A percentile compares a stretch with the other conserved stretches of the same genome.
phyloP scores from a whole-genome alignment of 2,329 filamentous ascomycete species.

The Exophiala oligosperma region DNA sequence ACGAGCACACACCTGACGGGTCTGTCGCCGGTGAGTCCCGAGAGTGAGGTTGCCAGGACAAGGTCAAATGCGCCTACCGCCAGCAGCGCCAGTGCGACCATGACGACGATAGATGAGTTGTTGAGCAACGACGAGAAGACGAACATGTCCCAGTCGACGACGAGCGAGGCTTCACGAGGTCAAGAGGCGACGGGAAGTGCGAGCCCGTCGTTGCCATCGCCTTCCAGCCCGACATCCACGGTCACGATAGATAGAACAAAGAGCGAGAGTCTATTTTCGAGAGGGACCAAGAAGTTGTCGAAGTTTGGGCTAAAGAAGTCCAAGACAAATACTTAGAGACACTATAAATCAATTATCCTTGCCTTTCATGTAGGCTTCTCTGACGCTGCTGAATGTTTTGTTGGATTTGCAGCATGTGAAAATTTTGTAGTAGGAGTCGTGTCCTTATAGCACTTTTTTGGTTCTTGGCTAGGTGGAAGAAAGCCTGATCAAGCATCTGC shows the following conservation, averaged over 20 bases:
- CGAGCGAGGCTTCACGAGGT: background rate
- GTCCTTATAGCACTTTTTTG: no score
- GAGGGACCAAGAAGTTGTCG: conserved; percentile 16
- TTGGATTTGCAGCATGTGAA: no score
- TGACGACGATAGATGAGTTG: conserved; percentile 9
- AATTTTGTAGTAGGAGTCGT: no score
- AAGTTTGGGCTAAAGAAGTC: conserved; percentile 18
- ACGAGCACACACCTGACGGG: background rate
- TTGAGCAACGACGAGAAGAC: conserved; percentile 9
- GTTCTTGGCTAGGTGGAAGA: background rate
- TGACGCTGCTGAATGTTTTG: no score
- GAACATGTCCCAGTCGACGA: conserved; percentile 5
- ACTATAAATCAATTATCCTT: no score
- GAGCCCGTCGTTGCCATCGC: background rate
- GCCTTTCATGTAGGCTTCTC: no score
- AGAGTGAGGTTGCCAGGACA: no score
- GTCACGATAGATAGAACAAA: conserved; percentile 12
- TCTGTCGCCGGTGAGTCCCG: no score
- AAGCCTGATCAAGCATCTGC: conserved; percentile 2
- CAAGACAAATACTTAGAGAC: conserved; percentile 6
- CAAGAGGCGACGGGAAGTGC: background rate
- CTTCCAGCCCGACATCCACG: background rate
- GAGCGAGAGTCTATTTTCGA: conserved; percentile 21
- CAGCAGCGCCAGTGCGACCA: conserved; percentile 2
- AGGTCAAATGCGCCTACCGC: background rate